Base-by-base conservation (phyloP, 2,329 filamentous ascomycete species). In the Chalaropsis ovoidea region DNA sequence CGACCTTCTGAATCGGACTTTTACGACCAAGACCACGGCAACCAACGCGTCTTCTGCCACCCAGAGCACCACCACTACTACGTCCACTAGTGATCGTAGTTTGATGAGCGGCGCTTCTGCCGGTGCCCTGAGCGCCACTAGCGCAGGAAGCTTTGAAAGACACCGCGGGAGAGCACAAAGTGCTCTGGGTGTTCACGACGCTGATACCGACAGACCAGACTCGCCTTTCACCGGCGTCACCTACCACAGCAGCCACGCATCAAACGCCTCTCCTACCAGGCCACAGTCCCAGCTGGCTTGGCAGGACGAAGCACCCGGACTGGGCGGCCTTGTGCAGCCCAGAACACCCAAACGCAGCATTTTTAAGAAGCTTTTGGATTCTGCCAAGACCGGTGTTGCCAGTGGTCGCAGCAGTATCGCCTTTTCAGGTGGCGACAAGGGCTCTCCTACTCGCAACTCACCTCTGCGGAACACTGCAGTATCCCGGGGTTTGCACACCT, bases 21-120 rank as follows among this genome's bases (percentile, higher is more conserved):
- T 88, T 70, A 96, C 93, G 2, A 95, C 86, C 41, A 96, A 95
- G 74, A 96, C 90, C 0, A 94, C 81, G 71, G 85, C 85, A 2
- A 95, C 92, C 1, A 90, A 85, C 70, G 87, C 87, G 3, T 94
- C 90, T 0, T 85, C 83, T 49, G 85, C 85, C 13, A 84, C 85
- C 62, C 85, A 86, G 69, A 92, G 87, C 69, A 84, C 82, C 56
- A 88, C 84, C 69, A 92, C 88, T 69, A 83, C 81, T 69, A 92
- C 88, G 0, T 85, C 89, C 70, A 86, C 85, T 73, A 96, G 90
- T 17, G 86, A 87, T 70, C 85, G 87, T 70, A 97, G 90, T 71
- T 75, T 99, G 54, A 96, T 96, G 93, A 97, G 93, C 74, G 94
- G 93, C 2, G 82, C 84, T 63, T 97, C 94, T 64, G 94, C 94